Conservation (phyloP, 805 yeast species). For the Saccharomycopsis vini region DNA sequence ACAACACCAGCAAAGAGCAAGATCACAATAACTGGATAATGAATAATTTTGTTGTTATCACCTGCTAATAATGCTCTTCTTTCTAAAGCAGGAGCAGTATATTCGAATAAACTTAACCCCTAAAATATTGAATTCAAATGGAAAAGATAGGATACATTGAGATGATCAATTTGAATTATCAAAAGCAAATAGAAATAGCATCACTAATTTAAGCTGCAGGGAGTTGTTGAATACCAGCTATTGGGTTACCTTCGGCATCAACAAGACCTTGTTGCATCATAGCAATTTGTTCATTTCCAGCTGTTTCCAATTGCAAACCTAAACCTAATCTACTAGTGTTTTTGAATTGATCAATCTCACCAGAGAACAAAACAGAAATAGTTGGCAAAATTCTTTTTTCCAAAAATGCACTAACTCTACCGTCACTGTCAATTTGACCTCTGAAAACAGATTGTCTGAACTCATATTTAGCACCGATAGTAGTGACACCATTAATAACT, state of each 20-base stretch:
- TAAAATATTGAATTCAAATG: no score
- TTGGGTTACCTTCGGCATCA: constrained; percentile 79
- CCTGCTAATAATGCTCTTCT: no score
- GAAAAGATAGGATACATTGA: no score
- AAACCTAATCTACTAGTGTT: constrained; percentile 77
- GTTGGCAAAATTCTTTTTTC: constrained; percentile 94
- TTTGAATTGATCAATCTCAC: constrained; percentile 85
- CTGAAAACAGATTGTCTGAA: constrained; percentile 94
- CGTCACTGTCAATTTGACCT: constrained; percentile 86
- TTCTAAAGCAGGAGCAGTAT: no score
- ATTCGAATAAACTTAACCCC: no score
- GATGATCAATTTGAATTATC: no score
- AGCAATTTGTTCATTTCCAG: constrained; percentile 39
- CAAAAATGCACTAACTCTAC: constrained; percentile 83
- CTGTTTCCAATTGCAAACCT: constrained; percentile 92
- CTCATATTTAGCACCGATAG: constrained; percentile 95
- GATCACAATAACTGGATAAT: no score
- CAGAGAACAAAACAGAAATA: constrained; percentile 76
- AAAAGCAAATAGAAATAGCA: no score
- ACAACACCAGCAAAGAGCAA: no score
- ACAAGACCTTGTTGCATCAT: constrained; percentile 77
- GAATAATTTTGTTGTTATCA: no score
- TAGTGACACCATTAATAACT: constrained; percentile 82
- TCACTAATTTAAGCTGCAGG: no score
- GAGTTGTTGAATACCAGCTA: constrained; percentile 59